Evolutionary conservation across 257 asterid genomes (phyloP), one percentile per base, ranked within the genome.

Genomic region (Solanum tacnaense): DNA sequence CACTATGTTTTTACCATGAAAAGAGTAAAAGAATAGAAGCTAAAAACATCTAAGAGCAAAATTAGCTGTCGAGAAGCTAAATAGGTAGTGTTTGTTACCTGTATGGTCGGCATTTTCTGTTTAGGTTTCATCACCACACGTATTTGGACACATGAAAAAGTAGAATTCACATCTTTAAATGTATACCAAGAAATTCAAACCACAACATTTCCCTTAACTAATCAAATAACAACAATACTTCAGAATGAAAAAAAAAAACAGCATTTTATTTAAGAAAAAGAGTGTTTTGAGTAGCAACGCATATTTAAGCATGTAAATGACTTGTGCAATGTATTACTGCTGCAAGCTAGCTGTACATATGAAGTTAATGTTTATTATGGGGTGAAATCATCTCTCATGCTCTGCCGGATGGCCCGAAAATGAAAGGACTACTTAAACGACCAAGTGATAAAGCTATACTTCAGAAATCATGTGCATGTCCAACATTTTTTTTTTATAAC

Each of bases 71-170:
- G 16, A 81, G 39, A 49, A 21, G 46, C 25, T 7, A 39, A 20
- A 68, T 27, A 23, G 21, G 62, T 21, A 6, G 62, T 75, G 32
- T 75, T 44, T 41, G 62, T 88, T 93, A 96, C 98, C 99, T 95
- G 98, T 88, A 96, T 91, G 15, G 98, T 93, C 5, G 98, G 99
- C 99, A 96, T 96, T 96, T 95, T 96, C 99, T 96, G 97, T 90
- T 76, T 88, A 89, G 38, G 60, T 90, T 92, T 84, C 56, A 34
- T n/a, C 81, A 88, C 71, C 89, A 89, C 68, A n/a, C 41, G 81
- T 36, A 86, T 35, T 52, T 38, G 90, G 89, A 89, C 89, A 92
- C 93, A 93, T 87, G 94, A 85, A 90, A 91, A 88, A 83, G 87
- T 13, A 65, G 82, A 89, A 89, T 34, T 21, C 8, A 71, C 88